Evolutionary conservation across 2,329 filamentous ascomycete genomes (phyloP).

Genomic region (Zarea fungicola): DNA sequence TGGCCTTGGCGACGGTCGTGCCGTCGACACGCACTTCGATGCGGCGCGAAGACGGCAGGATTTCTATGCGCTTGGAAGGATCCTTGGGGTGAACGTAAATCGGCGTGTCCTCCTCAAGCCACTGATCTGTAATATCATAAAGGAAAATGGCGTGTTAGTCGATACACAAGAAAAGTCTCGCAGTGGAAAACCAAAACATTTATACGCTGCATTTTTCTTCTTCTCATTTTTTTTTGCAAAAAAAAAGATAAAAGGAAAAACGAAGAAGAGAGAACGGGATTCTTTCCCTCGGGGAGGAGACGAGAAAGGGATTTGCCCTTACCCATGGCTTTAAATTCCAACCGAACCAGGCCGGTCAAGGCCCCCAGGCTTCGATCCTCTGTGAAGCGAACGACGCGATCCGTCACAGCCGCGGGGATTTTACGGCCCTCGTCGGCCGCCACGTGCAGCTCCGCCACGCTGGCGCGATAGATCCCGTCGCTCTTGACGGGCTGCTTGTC

Average conservation of each 20-base stretch:
- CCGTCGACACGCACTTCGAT: constrained; percentile 47
- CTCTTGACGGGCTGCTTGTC: constrained; percentile 24
- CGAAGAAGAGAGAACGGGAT: too few relatives aligned
- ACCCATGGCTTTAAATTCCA: constrained; percentile 33
- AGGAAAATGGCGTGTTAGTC: background rate
- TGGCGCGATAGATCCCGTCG: constrained; percentile 21
- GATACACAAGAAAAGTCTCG: too few relatives aligned
- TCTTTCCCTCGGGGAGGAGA: too few relatives aligned
- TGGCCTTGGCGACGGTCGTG: constrained; percentile 40
- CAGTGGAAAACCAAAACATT: too few relatives aligned
- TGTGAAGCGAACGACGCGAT: constrained; percentile 34
- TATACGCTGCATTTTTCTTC: too few relatives aligned
- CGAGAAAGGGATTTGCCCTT: background rate
- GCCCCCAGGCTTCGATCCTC: constrained; percentile 32
- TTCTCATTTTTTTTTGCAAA: too few relatives aligned
- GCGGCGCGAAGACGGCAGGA: constrained; percentile 48
- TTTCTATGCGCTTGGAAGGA: constrained; percentile 60
- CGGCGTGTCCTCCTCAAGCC: constrained; percentile 52
- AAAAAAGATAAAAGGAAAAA: too few relatives aligned
- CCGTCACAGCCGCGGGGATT: constrained; percentile 22
- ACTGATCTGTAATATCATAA: constrained; percentile 28
- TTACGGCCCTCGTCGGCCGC: constrained; percentile 18
- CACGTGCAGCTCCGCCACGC: constrained; percentile 28
- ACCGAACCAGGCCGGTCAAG: constrained; percentile 27
- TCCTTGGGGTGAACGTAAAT: constrained; percentile 62